Conservation (phyloP, 306 rosid genomes). For the Oemleria cerasiformis region DNA sequence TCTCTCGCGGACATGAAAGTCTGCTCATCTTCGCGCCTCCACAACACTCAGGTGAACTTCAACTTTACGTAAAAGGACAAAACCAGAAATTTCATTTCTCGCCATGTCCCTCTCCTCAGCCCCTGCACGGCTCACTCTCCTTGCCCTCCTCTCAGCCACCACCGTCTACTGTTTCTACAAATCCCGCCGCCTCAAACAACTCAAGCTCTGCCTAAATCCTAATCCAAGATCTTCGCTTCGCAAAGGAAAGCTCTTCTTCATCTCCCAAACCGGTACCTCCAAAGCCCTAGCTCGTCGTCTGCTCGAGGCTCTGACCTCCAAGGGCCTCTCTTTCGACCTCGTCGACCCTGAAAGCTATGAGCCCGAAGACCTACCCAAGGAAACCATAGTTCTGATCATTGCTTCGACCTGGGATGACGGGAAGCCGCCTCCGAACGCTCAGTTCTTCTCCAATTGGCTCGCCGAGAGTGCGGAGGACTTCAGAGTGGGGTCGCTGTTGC, state of each 20-base stretch:
- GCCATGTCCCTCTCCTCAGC: slow-evolving; percentile 60
- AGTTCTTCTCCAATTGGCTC: slow-evolving; percentile 80
- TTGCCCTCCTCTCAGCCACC: slow-evolving; percentile 87
- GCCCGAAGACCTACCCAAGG: slow-evolving; percentile 86
- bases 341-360: slow-evolving; percentile 60
- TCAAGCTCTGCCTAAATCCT: slow-evolving; percentile 41
- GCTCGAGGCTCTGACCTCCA: slow-evolving; percentile 44
- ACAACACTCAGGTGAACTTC: neutral
- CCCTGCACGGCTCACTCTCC: slow-evolving; percentile 64
- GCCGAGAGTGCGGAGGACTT: slow-evolving; percentile 79
- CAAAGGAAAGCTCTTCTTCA: slow-evolving; percentile 56
- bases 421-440: slow-evolving; percentile 48
- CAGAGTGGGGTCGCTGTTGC: slow-evolving; percentile 75
- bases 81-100: slow-evolving; percentile 6
- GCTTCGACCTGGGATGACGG: slow-evolving; percentile 97
- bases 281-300: slow-evolving; percentile 76
- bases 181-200: slow-evolving; percentile 66
- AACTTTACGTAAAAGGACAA: neutral
- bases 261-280: slow-evolving; percentile 80
- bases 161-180: slow-evolving; percentile 74
- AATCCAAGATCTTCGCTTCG: slow-evolving; percentile 15
- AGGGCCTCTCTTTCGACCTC: slow-evolving; percentile 53
- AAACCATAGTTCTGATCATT: slow-evolving; percentile 51
- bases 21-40: slow-evolving; percentile 5
- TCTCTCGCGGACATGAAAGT: slow-evolving; percentile 4